Percentiles rank a stretch among this genome's conserved stretches.
Evolutionary conservation across 2,329 filamentous ascomycete species (phyloP).

Genomic region (Lasiodiplodia sp.): DNA sequence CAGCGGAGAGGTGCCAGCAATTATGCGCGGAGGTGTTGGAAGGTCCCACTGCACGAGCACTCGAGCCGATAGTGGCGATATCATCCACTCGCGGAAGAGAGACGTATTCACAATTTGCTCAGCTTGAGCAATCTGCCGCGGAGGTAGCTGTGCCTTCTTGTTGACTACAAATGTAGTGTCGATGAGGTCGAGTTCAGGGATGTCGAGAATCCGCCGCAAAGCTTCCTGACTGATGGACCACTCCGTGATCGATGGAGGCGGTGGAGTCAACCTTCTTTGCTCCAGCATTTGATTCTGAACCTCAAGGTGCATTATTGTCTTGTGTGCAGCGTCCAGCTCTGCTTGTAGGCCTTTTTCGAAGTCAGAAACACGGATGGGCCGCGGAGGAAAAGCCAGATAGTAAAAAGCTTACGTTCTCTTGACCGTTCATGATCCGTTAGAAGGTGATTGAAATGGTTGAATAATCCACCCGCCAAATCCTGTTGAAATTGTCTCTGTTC

Average conservation of each 20-base stretch:
- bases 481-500: neutral
- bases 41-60: neutral
- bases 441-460: neutral
- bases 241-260: neutral
- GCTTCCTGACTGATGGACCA: neutral
- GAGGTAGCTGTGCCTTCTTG: neutral
- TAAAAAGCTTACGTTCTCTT: neutral
- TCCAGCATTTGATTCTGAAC: neutral
- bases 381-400: neutral
- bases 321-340: neutral
- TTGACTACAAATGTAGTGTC: neutral
- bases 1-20: neutral
- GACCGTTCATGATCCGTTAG: neutral
- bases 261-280: neutral
- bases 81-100: neutral
- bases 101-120: neutral
- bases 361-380: neutral
- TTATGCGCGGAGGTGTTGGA: neutral
- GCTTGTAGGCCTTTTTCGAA: neutral
- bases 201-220: neutral
- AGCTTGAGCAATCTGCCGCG: neutral
- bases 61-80: neutral
- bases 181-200: neutral
- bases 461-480: neutral
- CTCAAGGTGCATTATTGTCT: neutral